Evolutionary conservation across 106 monocot species (phyloP).

Genomic region (Acorus calamus): DNA sequence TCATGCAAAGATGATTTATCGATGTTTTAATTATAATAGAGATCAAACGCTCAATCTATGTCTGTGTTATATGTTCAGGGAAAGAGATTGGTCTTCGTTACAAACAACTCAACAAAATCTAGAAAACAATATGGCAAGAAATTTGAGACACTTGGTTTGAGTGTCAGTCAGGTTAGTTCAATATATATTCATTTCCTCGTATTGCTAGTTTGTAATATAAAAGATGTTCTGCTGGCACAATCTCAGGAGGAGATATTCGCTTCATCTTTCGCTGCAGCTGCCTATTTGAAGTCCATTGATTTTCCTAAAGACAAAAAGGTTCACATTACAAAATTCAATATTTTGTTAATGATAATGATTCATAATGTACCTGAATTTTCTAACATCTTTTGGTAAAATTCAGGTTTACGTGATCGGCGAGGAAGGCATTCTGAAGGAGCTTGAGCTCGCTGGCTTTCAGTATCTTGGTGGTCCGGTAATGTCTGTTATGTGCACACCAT

Average conservation of each 20-base stretch:
- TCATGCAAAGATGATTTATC: no score
- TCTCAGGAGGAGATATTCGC: conserved; percentile 94
- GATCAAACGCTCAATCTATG: no score
- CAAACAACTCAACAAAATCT: conserved; percentile 94
- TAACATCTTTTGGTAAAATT: conserved; percentile 8
- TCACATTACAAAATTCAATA: not conserved
- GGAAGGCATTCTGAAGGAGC: conserved; percentile 92
- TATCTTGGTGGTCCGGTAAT: conserved; percentile 92
- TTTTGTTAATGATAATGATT: not conserved
- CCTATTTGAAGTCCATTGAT: conserved; percentile 83
- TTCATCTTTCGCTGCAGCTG: conserved; percentile 94
- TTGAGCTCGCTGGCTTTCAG: conserved; percentile 94
- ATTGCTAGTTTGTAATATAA: conserved; percentile 3
- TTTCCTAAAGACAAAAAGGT: conserved; percentile 97
- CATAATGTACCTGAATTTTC: not conserved
- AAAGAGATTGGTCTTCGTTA: conserved; percentile 89
- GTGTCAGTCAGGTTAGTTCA: conserved; percentile 65
- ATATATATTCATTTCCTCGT: conserved; percentile 1
- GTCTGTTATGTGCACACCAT: no score
- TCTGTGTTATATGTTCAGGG: conserved; percentile 29
- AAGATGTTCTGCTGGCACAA: not conserved
- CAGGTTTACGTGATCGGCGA: conserved; percentile 99
- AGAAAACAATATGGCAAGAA: conserved; percentile 99
- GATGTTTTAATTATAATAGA: no score
- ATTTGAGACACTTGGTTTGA: conserved; percentile 80